These are phyloP conservation scores for Pichia rugopelliculosa DNA, from an alignment of 805 yeast species.

Conservation along the genomic window DNA sequence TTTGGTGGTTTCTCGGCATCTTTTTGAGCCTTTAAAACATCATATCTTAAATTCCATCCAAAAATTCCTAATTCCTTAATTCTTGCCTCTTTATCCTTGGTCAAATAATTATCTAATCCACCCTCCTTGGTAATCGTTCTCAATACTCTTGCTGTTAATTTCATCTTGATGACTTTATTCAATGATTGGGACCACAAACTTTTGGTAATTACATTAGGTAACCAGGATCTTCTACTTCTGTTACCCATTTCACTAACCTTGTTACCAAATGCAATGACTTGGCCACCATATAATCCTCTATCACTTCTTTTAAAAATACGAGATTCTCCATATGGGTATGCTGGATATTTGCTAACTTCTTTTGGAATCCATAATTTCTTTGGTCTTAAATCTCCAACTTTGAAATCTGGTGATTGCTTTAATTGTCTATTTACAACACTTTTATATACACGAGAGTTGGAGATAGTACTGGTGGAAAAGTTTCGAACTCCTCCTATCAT, in stretches of 20 bases:
- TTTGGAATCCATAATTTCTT: conserved; percentile 34
- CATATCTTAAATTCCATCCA: conserved; percentile 87
- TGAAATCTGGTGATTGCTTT: conserved; percentile 35
- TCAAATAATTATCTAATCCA: conserved; percentile 83
- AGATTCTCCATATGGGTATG: conserved; percentile 75
- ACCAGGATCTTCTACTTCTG: conserved; percentile 65
- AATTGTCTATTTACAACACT: conserved; percentile 41
- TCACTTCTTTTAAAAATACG: conserved; percentile 74
- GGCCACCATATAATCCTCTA: conserved; percentile 86
- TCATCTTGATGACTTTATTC: conserved; percentile 45
- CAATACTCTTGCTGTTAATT: conserved; percentile 72
- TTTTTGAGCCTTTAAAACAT: conserved; percentile 46
- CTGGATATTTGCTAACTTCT: conserved; percentile 43
- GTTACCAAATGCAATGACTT: conserved; percentile 69
- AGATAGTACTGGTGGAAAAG: conserved; percentile 19
- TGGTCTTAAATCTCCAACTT: conserved; percentile 51
- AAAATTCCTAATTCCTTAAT: conserved; percentile 85
- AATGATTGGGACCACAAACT: conserved; percentile 81
- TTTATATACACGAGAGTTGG: conserved; percentile 27
- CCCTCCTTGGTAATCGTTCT: conserved; percentile 89
- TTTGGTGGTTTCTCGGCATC: conserved; percentile 33
- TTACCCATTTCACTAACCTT: conserved; percentile 69
- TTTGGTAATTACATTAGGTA: conserved; percentile 73
- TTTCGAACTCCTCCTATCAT: conserved; percentile 2
- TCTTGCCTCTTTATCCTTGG: conserved; percentile 83